These are phyloP conservation scores for Eucalyptus sp. DNA, from an alignment of 345 rosid species.

Conservation along the genomic window DNA sequence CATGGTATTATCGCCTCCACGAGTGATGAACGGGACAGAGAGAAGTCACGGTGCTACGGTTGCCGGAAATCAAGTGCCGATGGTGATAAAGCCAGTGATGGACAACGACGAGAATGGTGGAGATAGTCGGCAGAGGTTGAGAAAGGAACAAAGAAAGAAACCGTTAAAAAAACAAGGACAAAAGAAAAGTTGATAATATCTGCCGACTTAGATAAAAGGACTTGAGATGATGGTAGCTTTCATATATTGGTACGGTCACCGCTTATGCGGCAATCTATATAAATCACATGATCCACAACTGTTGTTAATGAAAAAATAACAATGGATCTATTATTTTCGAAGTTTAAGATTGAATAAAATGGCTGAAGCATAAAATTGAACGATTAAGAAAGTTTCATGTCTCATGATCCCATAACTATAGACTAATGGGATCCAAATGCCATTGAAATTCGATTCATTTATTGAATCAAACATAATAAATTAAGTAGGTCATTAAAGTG, in stretches of 20 bases:
- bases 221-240: neutral
- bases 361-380: neutral
- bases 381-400: neutral
- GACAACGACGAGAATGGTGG: neutral
- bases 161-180: neutral
- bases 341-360: too few species aligned
- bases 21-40: neutral
- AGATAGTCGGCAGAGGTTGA: neutral
- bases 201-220: neutral
- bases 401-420: neutral
- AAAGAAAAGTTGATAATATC: neutral
- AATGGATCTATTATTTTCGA: neutral
- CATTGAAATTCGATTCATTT: neutral
- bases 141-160: neutral
- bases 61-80: neutral
- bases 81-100: neutral
- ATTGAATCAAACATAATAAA: neutral
- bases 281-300: fast-evolving
- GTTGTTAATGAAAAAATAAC: neutral
- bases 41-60: neutral
- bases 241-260: neutral
- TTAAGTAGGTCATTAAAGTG: neutral
- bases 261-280: neutral
- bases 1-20: neutral
- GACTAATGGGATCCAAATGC: neutral